Conservation (phyloP, 169 alveolate genomes). For the Plasmodium ovale region DNA sequence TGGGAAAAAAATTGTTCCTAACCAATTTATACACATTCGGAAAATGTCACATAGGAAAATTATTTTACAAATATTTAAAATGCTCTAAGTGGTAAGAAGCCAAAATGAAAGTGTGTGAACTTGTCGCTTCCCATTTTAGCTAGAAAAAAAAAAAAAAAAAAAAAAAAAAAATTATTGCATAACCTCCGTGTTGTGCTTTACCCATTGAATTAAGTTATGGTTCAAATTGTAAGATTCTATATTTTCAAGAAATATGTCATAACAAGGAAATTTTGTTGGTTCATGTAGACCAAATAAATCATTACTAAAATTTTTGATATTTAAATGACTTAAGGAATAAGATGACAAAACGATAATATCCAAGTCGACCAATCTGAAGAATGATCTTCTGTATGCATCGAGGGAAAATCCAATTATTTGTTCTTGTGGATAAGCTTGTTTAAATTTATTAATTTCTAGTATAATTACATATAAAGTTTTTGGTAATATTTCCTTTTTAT, state of each 20-base stretch:
- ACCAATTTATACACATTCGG: too few species aligned
- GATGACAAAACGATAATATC: conserved; percentile 60
- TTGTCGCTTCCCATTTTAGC: too few species aligned
- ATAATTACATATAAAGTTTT: conserved; percentile 61
- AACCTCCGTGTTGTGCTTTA: conserved; percentile 66
- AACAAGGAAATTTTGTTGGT: conserved; percentile 66
- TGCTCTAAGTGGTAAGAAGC: too few species aligned
- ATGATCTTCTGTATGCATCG: conserved; percentile 71
- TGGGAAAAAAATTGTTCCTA: too few species aligned
- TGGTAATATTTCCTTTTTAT: conserved; percentile 65
- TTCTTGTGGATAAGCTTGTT: conserved; percentile 75
- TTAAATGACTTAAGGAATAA: conserved; percentile 63
- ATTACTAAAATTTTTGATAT: conserved; percentile 71
- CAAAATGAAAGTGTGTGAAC: too few species aligned
- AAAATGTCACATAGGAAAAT: too few species aligned
- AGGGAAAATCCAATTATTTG: conserved; percentile 64
- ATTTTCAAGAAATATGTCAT: conserved; percentile 62
- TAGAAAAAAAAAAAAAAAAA: too few species aligned
- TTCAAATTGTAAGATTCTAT: conserved; percentile 51
- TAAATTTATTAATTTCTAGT: conserved; percentile 67
- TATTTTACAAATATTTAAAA: too few species aligned
- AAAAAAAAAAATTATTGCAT: conserved; percentile 69
- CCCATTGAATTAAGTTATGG: conserved; percentile 71
- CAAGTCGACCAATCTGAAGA: conserved; percentile 48
- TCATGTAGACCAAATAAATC: conserved; percentile 67